A percentile compares a stretch with the other conserved stretches of the same genome.
Conservation (phyloP, 805 yeast genomes). For the Candida cerambycidarum region DNA sequence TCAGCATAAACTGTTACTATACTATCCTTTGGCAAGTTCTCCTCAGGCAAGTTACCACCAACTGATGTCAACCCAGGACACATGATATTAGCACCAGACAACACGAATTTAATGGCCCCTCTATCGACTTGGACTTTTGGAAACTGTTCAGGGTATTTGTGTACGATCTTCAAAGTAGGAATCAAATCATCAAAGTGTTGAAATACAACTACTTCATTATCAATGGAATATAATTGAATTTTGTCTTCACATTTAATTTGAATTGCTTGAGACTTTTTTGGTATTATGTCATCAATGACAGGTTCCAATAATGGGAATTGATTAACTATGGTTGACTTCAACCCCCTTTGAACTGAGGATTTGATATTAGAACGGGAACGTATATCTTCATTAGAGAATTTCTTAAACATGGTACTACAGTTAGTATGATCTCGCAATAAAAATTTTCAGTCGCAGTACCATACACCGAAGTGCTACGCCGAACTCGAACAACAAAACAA, state of each 20-base stretch:
- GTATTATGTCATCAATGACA: constrained; percentile 76
- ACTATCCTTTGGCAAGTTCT: constrained; percentile 62
- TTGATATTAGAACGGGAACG: constrained; percentile 90
- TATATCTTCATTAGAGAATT: constrained; percentile 80
- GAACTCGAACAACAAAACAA: not conserved
- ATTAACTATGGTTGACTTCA: constrained; percentile 68
- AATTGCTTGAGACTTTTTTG: constrained; percentile 82
- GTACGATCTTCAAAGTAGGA: constrained; percentile 74
- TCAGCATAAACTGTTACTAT: constrained; percentile 85
- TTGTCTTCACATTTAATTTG: constrained; percentile 87
- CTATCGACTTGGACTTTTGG: constrained; percentile 89
- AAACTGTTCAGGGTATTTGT: constrained; percentile 78
- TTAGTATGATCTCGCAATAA: not conserved
- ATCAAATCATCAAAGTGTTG: constrained; percentile 80
- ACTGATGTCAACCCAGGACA: constrained; percentile 90
- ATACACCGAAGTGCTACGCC: not conserved
- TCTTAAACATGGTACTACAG: constrained; percentile 50
- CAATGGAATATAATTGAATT: constrained; percentile 72
- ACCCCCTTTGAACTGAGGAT: constrained; percentile 90
- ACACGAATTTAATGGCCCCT: constrained; percentile 92
- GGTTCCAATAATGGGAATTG: constrained; percentile 77
- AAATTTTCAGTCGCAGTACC: constrained; percentile 2
- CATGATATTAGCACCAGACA: constrained; percentile 97
- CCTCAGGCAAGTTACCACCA: constrained; percentile 81
- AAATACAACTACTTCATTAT: constrained; percentile 70